Base-by-base conservation (phyloP, 768 basidiomycete genomes). In the Mycena kentingensis region DNA sequence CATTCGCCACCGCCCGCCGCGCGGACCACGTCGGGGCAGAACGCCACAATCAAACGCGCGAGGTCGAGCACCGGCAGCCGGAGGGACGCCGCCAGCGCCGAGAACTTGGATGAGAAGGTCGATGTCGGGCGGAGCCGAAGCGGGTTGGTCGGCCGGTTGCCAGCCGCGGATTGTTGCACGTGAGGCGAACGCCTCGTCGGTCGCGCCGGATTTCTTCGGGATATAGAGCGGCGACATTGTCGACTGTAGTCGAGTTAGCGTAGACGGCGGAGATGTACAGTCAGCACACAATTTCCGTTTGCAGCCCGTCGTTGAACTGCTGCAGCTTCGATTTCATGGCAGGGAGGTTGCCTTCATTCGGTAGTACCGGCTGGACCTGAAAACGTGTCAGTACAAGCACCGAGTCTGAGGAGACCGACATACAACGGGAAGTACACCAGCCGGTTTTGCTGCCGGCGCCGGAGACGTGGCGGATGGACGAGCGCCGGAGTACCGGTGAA, bases 1-100 rank as follows among this genome's bases (percentile, higher is more conserved):
- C 71, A 67, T 99, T 99, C 24, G 90, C 84, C 29, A 97, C 94
- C 51, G 85, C 76, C 6, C 1, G 78, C 60, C 4, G 62, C 57
- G 3, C 76, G 70, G 53, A 85, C 78, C 2, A 78, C 71, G 6
- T 78, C 74, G 1, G 85, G 80, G 43, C 78, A 80, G 64, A 79
- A 86, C 2, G 82, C 88, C 18, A 83, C 74, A 15, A 96, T 67
- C 32, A 96, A 75, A 35, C 97, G 85, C 46, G 83, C 77, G 12
- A 98, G 79, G 63, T 98, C 96, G 63, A 98, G 83, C 12, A 95
- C 92, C 93, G 90, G 90, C 67, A 90, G 92, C 22, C 85, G 78
- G 55, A 85, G 82, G 1, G 82, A 75, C 6, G 75, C 65, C 4
- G 90, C 90, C 90, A 93, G 27, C 88, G 79, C 36, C 80, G 28